These are phyloP conservation scores for Mortierella sp. DNA, from an alignment of 371 early-diverging fungal genomes.

Conservation along the genomic window DNA sequence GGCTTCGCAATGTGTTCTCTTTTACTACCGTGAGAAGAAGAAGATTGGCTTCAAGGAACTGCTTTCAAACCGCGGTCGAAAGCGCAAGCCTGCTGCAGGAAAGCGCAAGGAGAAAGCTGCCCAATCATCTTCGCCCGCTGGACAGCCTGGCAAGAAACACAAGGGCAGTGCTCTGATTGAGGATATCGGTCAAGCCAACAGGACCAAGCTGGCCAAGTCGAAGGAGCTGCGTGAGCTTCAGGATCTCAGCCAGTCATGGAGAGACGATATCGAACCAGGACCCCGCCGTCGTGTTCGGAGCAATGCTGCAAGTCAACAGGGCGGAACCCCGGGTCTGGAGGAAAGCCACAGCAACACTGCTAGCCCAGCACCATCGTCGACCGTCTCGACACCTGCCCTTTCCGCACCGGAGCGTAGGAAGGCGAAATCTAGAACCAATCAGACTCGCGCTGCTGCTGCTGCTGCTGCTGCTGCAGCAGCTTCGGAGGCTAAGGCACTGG, in stretches of 20 bases:
- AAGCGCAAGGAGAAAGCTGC: constrained; percentile 52
- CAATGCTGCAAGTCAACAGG: constrained; percentile 21
- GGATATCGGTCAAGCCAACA: constrained; percentile 73
- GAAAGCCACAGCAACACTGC: constrained; percentile 40
- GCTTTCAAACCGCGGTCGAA: constrained; percentile 67
- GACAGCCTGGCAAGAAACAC: constrained; percentile 64
- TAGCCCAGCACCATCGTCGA: constrained; percentile 34
- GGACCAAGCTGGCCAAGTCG: constrained; percentile 41
- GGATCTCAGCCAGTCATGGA: constrained; percentile 44
- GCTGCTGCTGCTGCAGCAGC: constrained; percentile 14
- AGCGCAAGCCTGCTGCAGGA: constrained; percentile 48
- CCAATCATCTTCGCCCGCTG: constrained; percentile 25
- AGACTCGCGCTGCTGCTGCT: constrained; percentile 28
- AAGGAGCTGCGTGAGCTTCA: constrained; percentile 42
- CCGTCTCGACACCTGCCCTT: constrained; percentile 34
- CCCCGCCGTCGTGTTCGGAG: constrained; percentile 46
- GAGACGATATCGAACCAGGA: constrained; percentile 30
- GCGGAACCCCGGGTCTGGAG: constrained; percentile 25
- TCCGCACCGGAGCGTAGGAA: constrained; percentile 32
- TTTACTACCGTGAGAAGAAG: constrained; percentile 94
- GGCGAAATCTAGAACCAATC: constrained; percentile 26
- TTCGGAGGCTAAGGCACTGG: constrained; percentile 9
- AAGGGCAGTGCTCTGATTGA: constrained; percentile 75
- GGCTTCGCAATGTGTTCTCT: constrained; percentile 87
- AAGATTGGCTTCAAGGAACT: constrained; percentile 87